Percentiles rank a stretch among this genome's conserved stretches.
Evolutionary conservation across 192 early-diverging fungal species (phyloP).

Genomic region (Piromyces sp.): DNA sequence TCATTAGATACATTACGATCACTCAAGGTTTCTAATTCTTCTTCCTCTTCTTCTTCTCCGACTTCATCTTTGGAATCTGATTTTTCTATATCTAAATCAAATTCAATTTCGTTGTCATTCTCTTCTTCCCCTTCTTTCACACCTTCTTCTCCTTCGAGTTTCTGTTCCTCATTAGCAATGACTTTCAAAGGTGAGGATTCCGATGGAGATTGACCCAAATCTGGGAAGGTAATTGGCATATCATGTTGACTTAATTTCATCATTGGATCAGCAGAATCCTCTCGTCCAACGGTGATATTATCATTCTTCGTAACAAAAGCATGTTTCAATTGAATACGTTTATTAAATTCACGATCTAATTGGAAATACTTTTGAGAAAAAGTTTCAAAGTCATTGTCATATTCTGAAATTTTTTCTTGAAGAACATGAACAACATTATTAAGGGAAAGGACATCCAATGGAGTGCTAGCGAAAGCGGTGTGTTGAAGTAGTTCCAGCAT

Average conservation of each 20-base stretch:
- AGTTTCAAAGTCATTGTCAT: conserved; percentile 70
- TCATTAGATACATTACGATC: not conserved
- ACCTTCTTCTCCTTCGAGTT: conserved; percentile 17
- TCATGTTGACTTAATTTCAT: not conserved
- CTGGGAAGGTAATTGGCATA: not conserved
- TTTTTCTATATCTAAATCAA: too few relatives aligned
- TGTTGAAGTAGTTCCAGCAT: conserved; percentile 73
- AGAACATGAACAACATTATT: conserved; percentile 59
- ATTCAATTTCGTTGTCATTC: too few relatives aligned
- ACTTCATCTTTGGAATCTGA: too few relatives aligned
- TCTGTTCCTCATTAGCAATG: conserved; percentile 21
- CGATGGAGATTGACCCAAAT: not conserved
- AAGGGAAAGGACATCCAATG: conserved; percentile 63
- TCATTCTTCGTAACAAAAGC: conserved; percentile 28
- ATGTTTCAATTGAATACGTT: conserved; percentile 21
- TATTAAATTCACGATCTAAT: conserved; percentile 55
- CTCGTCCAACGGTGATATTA: conserved; percentile 41
- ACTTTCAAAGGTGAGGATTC: not conserved
- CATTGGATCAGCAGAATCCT: conserved; percentile 5
- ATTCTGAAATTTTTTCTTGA: conserved; percentile 58
- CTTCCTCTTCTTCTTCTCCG: too few relatives aligned
- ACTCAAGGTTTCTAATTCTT: too few relatives aligned
- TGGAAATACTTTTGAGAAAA: conserved; percentile 66
- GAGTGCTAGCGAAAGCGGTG: conserved; percentile 52
- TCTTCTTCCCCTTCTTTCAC: conserved; percentile 14